Percentiles rank a stretch among this genome's conserved stretches.
Conservation (phyloP, 352 stramenopile genomes). For the Thalassiosira livingstoniorum region DNA sequence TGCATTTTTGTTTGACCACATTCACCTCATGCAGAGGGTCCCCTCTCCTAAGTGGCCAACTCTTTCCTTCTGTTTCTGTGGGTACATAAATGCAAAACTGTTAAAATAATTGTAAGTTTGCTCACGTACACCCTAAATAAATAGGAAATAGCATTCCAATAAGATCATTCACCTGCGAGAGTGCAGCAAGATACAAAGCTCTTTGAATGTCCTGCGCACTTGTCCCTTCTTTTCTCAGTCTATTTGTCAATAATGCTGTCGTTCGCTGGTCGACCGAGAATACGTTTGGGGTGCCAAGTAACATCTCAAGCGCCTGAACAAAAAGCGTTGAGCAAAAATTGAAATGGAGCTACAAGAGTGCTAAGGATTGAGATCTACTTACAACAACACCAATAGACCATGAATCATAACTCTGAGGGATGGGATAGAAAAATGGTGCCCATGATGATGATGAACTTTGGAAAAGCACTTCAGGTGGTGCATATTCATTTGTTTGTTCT, state of each 20-base stretch:
- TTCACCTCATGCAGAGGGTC: conserved; percentile 69
- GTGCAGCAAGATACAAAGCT: conserved; percentile 69
- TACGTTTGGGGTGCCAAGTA: conserved; percentile 91
- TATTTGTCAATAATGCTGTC: conserved; percentile 90
- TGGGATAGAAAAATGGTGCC: conserved; percentile 64
- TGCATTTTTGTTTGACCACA: conserved; percentile 76
- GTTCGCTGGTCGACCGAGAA: conserved; percentile 90
- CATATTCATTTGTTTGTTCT: conserved; percentile 95
- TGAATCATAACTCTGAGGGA: conserved; percentile 79
- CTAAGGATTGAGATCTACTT: conserved; percentile 7
- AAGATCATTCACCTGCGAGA: conserved; percentile 49
- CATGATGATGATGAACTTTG: conserved; percentile 55
- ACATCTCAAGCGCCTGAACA: conserved; percentile 90
- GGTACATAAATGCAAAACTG: conserved; percentile 85
- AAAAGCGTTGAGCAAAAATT: background rate
- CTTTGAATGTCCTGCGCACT: conserved; percentile 71
- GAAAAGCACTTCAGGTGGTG: conserved; percentile 90
- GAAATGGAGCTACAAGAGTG: background rate
- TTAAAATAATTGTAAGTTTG: background rate
- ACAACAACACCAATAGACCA: conserved; percentile 91
- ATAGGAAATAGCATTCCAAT: too few species aligned
- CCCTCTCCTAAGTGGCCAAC: conserved; percentile 71
- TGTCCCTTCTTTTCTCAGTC: conserved; percentile 82
- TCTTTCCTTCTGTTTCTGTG: conserved; percentile 67
- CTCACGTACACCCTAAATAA: background rate